Percentiles rank a stretch among this genome's conserved stretches.
Evolutionary conservation across 179 eudicot genomes (phyloP).

Genomic region (Monotropa hypopitys): DNA sequence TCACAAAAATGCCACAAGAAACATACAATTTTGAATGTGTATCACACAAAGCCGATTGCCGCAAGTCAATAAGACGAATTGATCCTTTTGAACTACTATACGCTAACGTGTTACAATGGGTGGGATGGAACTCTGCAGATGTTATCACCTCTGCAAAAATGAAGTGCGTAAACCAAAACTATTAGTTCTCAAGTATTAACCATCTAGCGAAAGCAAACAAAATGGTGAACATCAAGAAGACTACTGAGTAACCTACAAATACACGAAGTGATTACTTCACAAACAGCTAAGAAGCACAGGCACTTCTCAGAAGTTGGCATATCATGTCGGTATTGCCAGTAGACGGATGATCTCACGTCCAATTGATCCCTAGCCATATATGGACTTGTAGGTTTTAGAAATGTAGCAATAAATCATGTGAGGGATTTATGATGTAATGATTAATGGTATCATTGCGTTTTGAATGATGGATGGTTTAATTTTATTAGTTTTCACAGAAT

Average conservation of each 20-base stretch:
- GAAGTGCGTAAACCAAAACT: not conserved
- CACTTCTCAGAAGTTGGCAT: not conserved
- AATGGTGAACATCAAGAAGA: not conserved
- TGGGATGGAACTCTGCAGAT: slow-evolving; percentile 67
- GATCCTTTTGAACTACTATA: slow-evolving; percentile 77
- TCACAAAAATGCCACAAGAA: not conserved
- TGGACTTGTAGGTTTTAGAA: not conserved
- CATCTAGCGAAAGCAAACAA: not conserved
- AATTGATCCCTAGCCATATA: not conserved
- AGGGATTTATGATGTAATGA: not conserved
- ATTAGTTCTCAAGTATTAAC: not conserved
- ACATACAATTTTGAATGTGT: slow-evolving; percentile 58
- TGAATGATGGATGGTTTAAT: not conserved
- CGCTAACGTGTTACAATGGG: slow-evolving; percentile 58
- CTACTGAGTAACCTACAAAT: not conserved
- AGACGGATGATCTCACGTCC: not conserved
- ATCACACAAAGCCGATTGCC: slow-evolving; percentile 67
- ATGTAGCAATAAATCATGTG: not conserved
- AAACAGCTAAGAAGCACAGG: not conserved
- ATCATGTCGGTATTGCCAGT: not conserved
- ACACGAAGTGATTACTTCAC: not conserved
- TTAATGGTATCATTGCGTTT: not conserved
- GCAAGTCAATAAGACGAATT: slow-evolving; percentile 63
- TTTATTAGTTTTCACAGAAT: not conserved
- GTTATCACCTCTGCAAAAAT: slow-evolving; percentile 62